Percentiles rank a stretch among this genome's conserved stretches.
Evolutionary conservation across 805 yeast genomes (phyloP).

Genomic region (Lachancea thermotolerans): DNA sequence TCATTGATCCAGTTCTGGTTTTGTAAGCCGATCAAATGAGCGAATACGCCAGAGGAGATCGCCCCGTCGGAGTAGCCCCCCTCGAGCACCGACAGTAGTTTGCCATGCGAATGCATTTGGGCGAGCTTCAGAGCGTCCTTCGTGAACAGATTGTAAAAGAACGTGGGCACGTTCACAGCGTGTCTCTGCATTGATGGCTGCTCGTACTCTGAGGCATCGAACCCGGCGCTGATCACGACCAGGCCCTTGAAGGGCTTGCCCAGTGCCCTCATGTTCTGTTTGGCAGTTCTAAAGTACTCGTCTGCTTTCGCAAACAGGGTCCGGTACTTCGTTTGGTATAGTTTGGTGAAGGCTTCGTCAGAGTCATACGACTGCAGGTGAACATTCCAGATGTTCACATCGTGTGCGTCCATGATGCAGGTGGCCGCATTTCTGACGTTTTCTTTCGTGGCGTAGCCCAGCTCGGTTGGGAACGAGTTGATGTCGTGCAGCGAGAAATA

Average conservation of each 20-base stretch:
- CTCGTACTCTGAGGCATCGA: slow-evolving; percentile 81
- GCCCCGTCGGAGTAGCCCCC: slow-evolving; percentile 89
- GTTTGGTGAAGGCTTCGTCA: slow-evolving; percentile 57
- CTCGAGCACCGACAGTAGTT: slow-evolving; percentile 62
- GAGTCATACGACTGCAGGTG: slow-evolving; percentile 62
- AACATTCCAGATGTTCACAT: slow-evolving; percentile 74
- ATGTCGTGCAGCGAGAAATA: slow-evolving; percentile 81
- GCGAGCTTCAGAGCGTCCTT: slow-evolving; percentile 66
- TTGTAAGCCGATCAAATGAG: slow-evolving; percentile 70
- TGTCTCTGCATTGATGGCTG: slow-evolving; percentile 82
- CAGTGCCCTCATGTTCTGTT: slow-evolving; percentile 36
- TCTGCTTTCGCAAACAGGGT: slow-evolving; percentile 59
- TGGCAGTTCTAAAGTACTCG: slow-evolving; percentile 50
- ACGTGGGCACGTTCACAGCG: slow-evolving; percentile 72
- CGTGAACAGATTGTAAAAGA: slow-evolving; percentile 67
- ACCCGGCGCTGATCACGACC: slow-evolving; percentile 77
- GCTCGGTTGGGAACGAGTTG: slow-evolving; percentile 79
- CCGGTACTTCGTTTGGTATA: slow-evolving; percentile 56
- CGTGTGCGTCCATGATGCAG: slow-evolving; percentile 69
- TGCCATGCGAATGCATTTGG: slow-evolving; percentile 52
- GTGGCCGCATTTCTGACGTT: slow-evolving; percentile 70
- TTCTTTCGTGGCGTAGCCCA: slow-evolving; percentile 66
- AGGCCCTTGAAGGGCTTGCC: slow-evolving; percentile 45
- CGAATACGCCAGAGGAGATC: slow-evolving; percentile 66
- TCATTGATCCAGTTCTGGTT: slow-evolving; percentile 49